Conservation (phyloP, 2,329 filamentous ascomycete genomes). For the Phaeomoniella chlamydospora region DNA sequence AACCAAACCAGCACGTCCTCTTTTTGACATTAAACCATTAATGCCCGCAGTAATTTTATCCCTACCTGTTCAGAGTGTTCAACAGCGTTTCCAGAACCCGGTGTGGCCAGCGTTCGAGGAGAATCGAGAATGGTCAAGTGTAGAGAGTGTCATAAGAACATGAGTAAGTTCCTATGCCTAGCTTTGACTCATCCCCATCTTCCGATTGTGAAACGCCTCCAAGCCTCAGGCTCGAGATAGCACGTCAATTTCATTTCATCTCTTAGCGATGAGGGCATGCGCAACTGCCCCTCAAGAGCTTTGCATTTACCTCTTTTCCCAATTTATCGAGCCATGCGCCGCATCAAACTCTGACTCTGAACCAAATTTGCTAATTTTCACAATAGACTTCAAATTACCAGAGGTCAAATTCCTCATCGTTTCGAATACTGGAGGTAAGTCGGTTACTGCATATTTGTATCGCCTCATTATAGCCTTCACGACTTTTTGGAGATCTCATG, state of each 20-base stretch:
- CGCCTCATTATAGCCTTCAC: background rate
- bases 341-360: no score
- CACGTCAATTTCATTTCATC: no score
- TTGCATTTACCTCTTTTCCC: no score
- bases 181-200: no score
- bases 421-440: conserved; percentile 37
- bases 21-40: background rate
- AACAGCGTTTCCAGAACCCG: conserved; percentile 41
- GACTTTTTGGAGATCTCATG: no score
- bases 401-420: conserved; percentile 66
- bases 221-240: no score
- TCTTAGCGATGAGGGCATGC: no score
- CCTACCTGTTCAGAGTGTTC: conserved; percentile 70
- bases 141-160: conserved; percentile 63
- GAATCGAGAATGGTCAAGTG: conserved; percentile 62
- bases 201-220: no score
- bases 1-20: background rate
- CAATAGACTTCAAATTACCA: conserved; percentile 52
- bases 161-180: conserved; percentile 44
- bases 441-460: background rate
- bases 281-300: no score
- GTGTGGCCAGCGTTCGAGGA: conserved; percentile 58
- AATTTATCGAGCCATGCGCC: no score
- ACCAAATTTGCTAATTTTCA: no score
- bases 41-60: conserved; percentile 48